Conservation (phyloP, 371 early-diverging fungal species). For the Mortierella sp. region DNA sequence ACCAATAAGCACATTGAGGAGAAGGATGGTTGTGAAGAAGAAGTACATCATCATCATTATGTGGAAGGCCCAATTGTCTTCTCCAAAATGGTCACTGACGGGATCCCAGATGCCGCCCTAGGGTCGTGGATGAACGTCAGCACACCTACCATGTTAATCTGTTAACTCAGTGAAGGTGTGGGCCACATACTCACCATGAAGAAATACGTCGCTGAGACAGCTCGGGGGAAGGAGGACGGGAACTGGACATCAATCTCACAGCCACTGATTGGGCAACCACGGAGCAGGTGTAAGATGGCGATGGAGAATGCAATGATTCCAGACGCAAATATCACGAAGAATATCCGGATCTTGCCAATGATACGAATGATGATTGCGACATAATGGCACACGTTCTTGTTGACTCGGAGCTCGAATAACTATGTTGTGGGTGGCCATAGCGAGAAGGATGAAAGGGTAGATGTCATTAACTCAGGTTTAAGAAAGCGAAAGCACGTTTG, state of each 20-base stretch:
- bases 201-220: slow-evolving; percentile 18
- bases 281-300: slow-evolving; percentile 1
- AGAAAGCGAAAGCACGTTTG: background rate
- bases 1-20: slow-evolving; percentile 26
- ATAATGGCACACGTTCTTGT: slow-evolving; percentile 15
- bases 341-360: slow-evolving; percentile 15
- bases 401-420: slow-evolving; percentile 23
- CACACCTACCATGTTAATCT: background rate
- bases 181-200: slow-evolving; percentile 6
- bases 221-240: background rate
- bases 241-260: background rate
- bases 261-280: background rate
- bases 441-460: too few species aligned
- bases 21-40: slow-evolving; percentile 20
- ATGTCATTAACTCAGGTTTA: background rate
- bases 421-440: background rate
- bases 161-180: background rate
- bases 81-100: background rate
- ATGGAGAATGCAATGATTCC: slow-evolving; percentile 13
- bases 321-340: slow-evolving; percentile 14
- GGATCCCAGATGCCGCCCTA: slow-evolving; percentile 22
- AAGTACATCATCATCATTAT: slow-evolving; percentile 23
- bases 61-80: slow-evolving; percentile 5
- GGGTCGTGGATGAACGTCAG: background rate
- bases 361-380: slow-evolving; percentile 11